Conservation (phyloP, 352 stramenopile genomes). For the Phytophthora parvispora region DNA sequence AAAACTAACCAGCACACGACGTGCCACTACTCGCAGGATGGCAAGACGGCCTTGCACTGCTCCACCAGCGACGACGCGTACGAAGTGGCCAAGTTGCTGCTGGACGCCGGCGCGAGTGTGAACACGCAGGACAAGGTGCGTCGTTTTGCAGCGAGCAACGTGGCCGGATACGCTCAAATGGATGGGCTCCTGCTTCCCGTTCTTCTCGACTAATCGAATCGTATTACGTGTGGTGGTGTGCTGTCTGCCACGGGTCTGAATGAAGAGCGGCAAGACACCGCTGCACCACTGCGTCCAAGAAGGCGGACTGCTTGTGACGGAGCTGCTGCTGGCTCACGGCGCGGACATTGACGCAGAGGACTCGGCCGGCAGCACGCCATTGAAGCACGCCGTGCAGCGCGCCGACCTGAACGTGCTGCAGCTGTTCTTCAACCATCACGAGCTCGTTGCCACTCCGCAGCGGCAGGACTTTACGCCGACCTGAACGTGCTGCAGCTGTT, state of each 20-base stretch:
- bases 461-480: constrained; percentile 28
- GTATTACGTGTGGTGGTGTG: background rate
- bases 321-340: constrained; percentile 28
- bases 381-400: constrained; percentile 12
- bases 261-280: constrained; percentile 27
- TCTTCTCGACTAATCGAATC: background rate
- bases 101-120: constrained; percentile 15
- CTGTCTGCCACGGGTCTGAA: background rate
- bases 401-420: constrained; percentile 30
- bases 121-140: constrained; percentile 28
- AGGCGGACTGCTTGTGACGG: constrained; percentile 28
- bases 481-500: constrained; percentile 37
- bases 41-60: constrained; percentile 30
- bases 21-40: constrained; percentile 9
- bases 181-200: background rate
- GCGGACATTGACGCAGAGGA: constrained; percentile 29
- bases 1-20: background rate
- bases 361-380: constrained; percentile 7
- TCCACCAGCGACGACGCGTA: constrained; percentile 24
- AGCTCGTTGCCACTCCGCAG: constrained; percentile 17
- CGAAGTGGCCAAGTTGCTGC: constrained; percentile 27
- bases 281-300: constrained; percentile 38
- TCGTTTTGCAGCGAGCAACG: constrained; percentile 7
- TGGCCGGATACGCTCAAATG: background rate
- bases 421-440: constrained; percentile 41